Evolutionary conservation across 805 yeast genomes (phyloP), one percentile per base, ranked within the genome.

Genomic region (Ogataea pini): DNA sequence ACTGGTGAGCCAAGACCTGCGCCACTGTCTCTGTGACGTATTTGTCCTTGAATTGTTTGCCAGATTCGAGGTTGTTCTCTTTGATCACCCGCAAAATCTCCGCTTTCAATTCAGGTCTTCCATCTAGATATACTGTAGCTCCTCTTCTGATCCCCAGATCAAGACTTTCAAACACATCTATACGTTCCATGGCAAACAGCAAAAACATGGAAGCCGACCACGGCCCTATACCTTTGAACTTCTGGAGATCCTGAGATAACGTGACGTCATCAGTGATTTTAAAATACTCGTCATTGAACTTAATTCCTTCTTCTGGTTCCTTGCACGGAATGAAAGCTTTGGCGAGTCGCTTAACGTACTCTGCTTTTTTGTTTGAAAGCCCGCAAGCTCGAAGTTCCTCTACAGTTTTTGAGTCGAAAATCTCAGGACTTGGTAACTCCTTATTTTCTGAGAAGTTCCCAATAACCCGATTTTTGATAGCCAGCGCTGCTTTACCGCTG

Each of bases 191-290:
- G 1, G 86, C 85, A 61, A 89, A 89, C 18, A 85, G 60, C 14
- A 87, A 67, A 65, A 89, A 91, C 96, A 91, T 91, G 46, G 85
- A 86, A 0, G 94, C 91, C 4, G 90, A 80, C 98, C 98, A 91
- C 1, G 76, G 75, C 0, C 94, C 95, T 14, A 87, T 77, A 0
- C 95, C 95, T 58, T 86, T 85, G 52, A 86, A 57, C 10, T 43
- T 44, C 32, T 60, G 63, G 20, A 62, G 48, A 39, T 50, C 54
- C 6, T 27, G 17, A 36, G 46, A 47, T 16, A 61, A 29, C 2
- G 48, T 29, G 9, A 39, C 45, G 43, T 59, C 59, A 22, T 48
- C 54, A 3, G 50, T 43, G 7, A 31, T 47, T 24, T 51, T 42
- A 42, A 61, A 60, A 46, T 55, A 57, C 4, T 50, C 48, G 24